Evolutionary conservation across 2,329 filamentous ascomycete species (phyloP).

Genomic region (Botrytis elliptica): DNA sequence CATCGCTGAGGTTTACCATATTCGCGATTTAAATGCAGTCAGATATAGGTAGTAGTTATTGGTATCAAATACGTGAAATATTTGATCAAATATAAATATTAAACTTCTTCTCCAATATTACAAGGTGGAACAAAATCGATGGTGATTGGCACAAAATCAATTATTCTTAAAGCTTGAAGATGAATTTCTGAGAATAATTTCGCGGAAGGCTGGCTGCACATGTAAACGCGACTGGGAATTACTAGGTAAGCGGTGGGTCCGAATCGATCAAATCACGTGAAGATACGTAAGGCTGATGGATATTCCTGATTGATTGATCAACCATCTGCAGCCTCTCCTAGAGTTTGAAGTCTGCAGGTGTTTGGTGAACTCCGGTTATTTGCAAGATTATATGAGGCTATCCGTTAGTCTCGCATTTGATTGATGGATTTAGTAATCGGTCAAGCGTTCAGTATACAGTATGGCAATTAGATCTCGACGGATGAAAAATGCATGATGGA

Average conservation of each 20-base stretch:
- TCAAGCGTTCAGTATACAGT: neutral
- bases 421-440: constrained; percentile 7
- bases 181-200: constrained; percentile 22
- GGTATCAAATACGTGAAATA: neutral
- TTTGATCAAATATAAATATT: neutral
- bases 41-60: constrained; percentile 11
- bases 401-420: neutral
- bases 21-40: constrained; percentile 25
- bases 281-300: constrained; percentile 1
- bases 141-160: constrained; percentile 4
- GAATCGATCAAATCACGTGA: constrained; percentile 1
- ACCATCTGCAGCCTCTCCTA: neutral
- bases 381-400: neutral
- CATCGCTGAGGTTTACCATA: constrained; percentile 91
- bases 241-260: constrained; percentile 10
- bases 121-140: neutral
- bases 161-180: constrained; percentile 8
- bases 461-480: neutral
- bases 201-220: constrained; percentile 21
- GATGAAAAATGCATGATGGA: neutral
- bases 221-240: constrained; percentile 17
- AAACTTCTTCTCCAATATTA: neutral
- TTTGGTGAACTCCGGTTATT: neutral
- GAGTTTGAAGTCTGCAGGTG: neutral
- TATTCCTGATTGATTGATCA: neutral